Base-by-base conservation (phyloP, 2,329 filamentous ascomycete species). In the Sporothrix humicola region DNA sequence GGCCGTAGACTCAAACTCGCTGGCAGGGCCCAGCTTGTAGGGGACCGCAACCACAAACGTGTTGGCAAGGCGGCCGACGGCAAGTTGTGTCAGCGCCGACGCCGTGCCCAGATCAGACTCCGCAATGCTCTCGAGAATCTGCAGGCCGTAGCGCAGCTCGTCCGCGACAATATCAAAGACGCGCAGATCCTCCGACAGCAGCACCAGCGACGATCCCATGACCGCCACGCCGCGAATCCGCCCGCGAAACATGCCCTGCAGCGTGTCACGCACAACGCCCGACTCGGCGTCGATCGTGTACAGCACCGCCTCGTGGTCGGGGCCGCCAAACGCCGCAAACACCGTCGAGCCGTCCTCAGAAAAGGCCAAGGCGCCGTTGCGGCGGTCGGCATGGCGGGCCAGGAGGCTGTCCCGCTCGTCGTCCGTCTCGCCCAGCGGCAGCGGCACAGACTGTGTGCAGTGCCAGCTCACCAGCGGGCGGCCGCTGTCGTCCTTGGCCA, bases 101-200 rank as follows among this genome's bases (percentile, higher is more conserved):
- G 72, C 72, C 3, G 56, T 54, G 23, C 68, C 50, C 6, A 66
- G 37, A 26, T 71, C 73, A 82, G 78, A 23, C 31, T n/a, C 50
- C 13, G 80, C 79, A n/a, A 81, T 77, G 10, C 81, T 78, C 69
- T 84, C 81, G 54, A 82, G 85, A 15, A 94, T 83, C 37, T 87
- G 83, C 69, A 92, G 85, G 68, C 89, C 89, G 78, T 92, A 94
- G 50, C 89, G 87, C 65, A 95, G 85, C 77, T 91, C 87, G 78
- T 97, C 93, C 69, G 90, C 86, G 8, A 98, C 93, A 12, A 97
- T 87, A 80, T 99, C 93, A 85, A 94, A 97, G 50, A 97, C 91
- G 56, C 89, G 86, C 9, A 98, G 85, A 42, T 89, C 87, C 59
- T 91, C 87, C 0, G 93, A 93, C 0, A 97, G 84, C 63, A 93